Evolutionary conservation across 306 rosid species (phyloP).

Genomic region (Mucuna pruriens): DNA sequence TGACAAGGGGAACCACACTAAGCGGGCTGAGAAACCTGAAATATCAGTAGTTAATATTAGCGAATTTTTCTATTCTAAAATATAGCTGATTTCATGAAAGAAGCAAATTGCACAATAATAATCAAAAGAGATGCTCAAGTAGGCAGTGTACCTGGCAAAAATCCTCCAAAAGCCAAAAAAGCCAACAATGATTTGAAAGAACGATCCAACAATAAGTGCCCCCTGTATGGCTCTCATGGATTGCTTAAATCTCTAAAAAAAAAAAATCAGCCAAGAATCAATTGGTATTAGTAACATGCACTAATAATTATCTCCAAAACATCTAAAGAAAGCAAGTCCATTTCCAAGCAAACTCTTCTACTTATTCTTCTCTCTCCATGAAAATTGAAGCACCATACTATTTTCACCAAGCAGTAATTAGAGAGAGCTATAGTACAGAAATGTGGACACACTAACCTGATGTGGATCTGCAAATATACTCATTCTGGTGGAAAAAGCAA

Average conservation of each 20-base stretch:
- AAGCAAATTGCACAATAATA: conserved; percentile 16
- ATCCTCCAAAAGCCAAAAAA: conserved; percentile 87
- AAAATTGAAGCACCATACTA: not conserved
- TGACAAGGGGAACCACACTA: conserved; percentile 79
- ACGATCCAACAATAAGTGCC: conserved; percentile 72
- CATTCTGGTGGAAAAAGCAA: conserved; percentile 65
- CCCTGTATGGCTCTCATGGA: conserved; percentile 81
- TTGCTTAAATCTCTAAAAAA: conserved; percentile 68
- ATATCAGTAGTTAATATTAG: conserved; percentile 16
- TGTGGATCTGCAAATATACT: conserved; percentile 53
- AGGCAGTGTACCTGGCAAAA: conserved; percentile 57
- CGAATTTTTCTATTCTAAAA: not conserved
- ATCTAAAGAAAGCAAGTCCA: not conserved
- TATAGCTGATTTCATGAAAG: conserved; percentile 21
- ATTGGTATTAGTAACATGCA: conserved; percentile 26
- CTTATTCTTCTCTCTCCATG: not conserved
- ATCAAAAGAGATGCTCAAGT: not conserved
- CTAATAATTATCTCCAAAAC: conserved; percentile 10
- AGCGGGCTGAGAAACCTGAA: conserved; percentile 88
- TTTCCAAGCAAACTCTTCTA: conserved; percentile 21
- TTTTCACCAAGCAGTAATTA: not conserved
- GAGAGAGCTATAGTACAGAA: not conserved
- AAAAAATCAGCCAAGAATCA: conserved; percentile 23
- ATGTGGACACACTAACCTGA: conserved; percentile 52
- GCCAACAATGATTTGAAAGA: conserved; percentile 68